Base-by-base conservation (phyloP, 345 rosid genomes). In the Citrus glauca region DNA sequence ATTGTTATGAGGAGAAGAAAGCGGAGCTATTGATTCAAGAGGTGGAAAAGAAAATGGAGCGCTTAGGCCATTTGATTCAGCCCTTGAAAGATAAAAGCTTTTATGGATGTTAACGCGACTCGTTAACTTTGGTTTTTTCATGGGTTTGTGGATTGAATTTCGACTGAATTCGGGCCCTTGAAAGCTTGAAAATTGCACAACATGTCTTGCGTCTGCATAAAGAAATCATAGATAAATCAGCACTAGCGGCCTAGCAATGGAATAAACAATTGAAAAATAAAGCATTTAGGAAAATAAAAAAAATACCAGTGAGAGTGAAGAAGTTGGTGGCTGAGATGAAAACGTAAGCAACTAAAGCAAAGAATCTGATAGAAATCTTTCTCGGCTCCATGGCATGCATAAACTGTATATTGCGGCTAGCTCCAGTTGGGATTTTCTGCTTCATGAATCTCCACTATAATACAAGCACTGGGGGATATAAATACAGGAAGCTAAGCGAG, bases 131-230 rank as follows among this genome's bases (percentile, higher is more conserved):
- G 68, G 68, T 2, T 65, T 40, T 1, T 65, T 56, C 57, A 61
- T 16, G 25, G 19, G 9, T 10, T 32, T 68, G 59, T 17, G 7
- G 30, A 68, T 37, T 67, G 66, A 9, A 28, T 63, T 69, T 48
- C 16, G 2, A 11, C 69, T 69, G 40, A 60, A 42, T 30, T 53
- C 59, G 62, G 75, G 22, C 7, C 45, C 73, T 5, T 62, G 13
- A 2, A 37, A 74, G 69, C 50, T n/a, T 35, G 60, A 19, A 28
- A 32, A 10, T 33, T 50, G 75, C 33, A 67, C 77, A 63, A 42
- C 13, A n/a, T 28, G 3, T 53, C 84, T 84, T 63, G 82, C 87
- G 40, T 86, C 89, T 86, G 69, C 79, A 69, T 7, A 27, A 28
- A 6, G 60, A 48, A 9, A 71, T 48, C 53, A 11, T n/a, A 22